Evolutionary conservation across 345 rosid species (phyloP).

Genomic region (Anacardium occidentale): DNA sequence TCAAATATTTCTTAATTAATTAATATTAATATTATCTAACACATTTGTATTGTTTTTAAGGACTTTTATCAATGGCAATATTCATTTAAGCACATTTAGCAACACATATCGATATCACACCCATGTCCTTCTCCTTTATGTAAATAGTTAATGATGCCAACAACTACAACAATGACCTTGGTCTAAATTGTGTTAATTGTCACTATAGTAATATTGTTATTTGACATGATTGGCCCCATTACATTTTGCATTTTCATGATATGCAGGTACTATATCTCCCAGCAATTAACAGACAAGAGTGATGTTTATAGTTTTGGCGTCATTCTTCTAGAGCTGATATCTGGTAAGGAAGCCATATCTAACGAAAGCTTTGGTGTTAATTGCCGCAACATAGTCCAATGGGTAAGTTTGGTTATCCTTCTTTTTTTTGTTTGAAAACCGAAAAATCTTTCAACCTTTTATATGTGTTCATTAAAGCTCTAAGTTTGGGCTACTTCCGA

Average conservation of each 20-base stretch:
- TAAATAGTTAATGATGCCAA: background rate
- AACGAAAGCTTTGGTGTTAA: constrained; percentile 82
- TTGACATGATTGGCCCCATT: background rate
- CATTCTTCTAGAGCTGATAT: constrained; percentile 91
- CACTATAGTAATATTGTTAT: background rate
- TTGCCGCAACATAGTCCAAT: constrained; percentile 96
- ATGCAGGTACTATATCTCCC: constrained; percentile 90
- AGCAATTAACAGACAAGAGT: constrained; percentile 95
- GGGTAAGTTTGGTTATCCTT: constrained; percentile 63
- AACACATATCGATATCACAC: background rate
- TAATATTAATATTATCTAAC: too few relatives aligned
- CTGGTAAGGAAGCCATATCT: constrained; percentile 95
- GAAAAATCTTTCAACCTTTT: too few relatives aligned
- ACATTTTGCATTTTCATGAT: constrained; percentile 10
- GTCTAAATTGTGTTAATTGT: background rate
- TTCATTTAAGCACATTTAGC: background rate
- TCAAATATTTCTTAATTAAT: too few relatives aligned
- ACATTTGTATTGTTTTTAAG: constrained; percentile 4
- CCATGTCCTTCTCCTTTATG: background rate
- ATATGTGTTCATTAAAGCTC: too few relatives aligned
- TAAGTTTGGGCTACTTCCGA: too few relatives aligned
- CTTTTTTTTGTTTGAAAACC: too few relatives aligned
- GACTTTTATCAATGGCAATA: background rate
- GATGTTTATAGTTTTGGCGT: constrained; percentile 98
- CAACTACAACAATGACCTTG: background rate